Base-by-base conservation (phyloP, 352 stramenopile species). In the Phytophthora aleatoria region DNA sequence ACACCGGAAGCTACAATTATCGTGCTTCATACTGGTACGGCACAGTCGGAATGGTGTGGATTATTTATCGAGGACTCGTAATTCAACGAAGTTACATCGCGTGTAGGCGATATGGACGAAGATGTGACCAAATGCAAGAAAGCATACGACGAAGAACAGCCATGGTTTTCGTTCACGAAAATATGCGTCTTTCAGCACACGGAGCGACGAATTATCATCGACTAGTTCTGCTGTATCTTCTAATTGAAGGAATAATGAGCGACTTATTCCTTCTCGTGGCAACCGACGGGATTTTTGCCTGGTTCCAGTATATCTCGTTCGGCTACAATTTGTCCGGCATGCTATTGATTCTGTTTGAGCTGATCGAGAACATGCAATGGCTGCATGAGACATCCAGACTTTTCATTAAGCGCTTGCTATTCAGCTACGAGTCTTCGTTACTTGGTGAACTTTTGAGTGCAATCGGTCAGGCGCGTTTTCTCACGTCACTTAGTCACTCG, bases 361-460 rank as follows among this genome's bases (percentile, higher is more conserved):
- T 20, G 20, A 20, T 20, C 20, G 20, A 20, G 20, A 20, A 20
- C 20, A 20, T 20, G 20, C 20, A 20, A 20, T 20, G 20, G 20
- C 20, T 20, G 20, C 20, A 1, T 20, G 20, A 20, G 20, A 20
- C 20, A 20, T 20, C 20, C 0, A 20, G 52, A 24, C 38, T 68
- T 12, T 56, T 26, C 24, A 51, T 63, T 33, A 73, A 69, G 35
- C 57, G 68, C 0, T 20, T 73, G 11, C 10, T 76, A 0, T 76
- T 76, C 43, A 70, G 52, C 58, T 65, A 70, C 16, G 68, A 76
- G 50, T 73, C 57, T 24, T 48, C 64, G 2, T 16, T 76, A 24
- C 31, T 76, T 0, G 68, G 68, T n/a, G 68, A 76, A 28, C n/a
- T 73, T 0, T 10, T 73, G 1, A 64, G 45, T 20, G 50, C 41